Base-by-base conservation (phyloP, 768 basidiomycete species). In the Cytidiella melzeri region DNA sequence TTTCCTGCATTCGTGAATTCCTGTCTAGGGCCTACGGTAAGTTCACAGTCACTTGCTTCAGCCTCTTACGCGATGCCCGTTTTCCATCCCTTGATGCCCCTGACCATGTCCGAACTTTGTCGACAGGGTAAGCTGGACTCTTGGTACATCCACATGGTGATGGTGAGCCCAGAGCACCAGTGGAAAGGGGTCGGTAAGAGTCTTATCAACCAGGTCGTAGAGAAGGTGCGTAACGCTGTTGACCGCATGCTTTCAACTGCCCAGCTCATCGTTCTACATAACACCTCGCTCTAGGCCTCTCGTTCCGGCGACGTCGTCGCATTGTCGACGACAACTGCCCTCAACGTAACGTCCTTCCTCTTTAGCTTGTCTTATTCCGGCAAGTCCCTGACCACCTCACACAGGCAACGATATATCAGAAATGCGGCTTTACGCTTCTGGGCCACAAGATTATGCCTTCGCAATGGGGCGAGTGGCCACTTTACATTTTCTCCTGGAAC, bases 381-480 rank as follows among this genome's bases (percentile, higher is more conserved):
- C 10, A 4, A 9, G 15, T n/a, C n/a, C n/a, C n/a, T n/a, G n/a
- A n/a, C 28, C n/a, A 18, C 20, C 10, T 3, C 45, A 21, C 21
- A 7, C 27, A 56, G 55, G 47, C 45, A 1, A 13, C 15, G 25
- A 52, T 54, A 43, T 57, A 57, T 30, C 48, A 54, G 49, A 41
- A 44, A 28, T 24, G 46, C 26, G 56, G 56, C 10, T 27, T 57
- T 20, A 23, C 12, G 15, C 25, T 57, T 10, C 25, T 28, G 7
- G 53, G 23, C 18, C 24, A 42, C 36, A 51, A 37, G 40, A 45
- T 36, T 20, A 52, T 52, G 46, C 49, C 53, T 1, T 57, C 56
- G 21, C 56, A 53, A 2, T 57, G 56, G 56, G 53, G 53, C n/a
- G 46, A 51, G 12, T 57, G 53, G 53, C 46, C 53, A 20, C 28